Percentiles rank a stretch among this genome's conserved stretches.
Evolutionary conservation across 345 rosid species (phyloP).

Genomic region (Physaria fendleri): DNA sequence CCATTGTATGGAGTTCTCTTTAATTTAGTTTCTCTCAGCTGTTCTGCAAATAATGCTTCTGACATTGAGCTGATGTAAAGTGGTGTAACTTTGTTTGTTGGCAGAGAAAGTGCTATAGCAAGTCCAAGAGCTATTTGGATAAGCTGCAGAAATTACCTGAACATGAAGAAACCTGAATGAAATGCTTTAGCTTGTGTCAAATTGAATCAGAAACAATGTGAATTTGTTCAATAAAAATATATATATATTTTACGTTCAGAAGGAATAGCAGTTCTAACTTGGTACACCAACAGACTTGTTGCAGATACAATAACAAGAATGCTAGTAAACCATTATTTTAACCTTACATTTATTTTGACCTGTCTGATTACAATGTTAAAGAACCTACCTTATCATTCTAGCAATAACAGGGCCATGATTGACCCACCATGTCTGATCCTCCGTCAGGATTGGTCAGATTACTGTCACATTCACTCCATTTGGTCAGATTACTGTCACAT

Average conservation of each 20-base stretch:
- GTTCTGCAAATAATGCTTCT: slow-evolving; percentile 2
- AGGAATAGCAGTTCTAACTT: background rate
- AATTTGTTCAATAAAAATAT: background rate
- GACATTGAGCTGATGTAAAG: background rate
- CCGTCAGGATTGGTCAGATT: background rate
- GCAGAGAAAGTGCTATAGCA: slow-evolving; percentile 84
- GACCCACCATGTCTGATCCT: background rate
- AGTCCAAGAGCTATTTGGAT: slow-evolving; percentile 75
- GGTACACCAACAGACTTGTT: background rate
- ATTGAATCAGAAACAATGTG: background rate
- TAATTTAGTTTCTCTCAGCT: background rate
- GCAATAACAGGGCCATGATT: background rate
- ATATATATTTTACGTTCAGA: background rate
- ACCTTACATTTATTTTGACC: background rate
- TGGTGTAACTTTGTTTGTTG: slow-evolving; percentile 9
- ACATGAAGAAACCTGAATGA: slow-evolving; percentile 76
- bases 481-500: background rate
- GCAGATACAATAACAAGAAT: background rate
- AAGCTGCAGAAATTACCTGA: slow-evolving; percentile 81
- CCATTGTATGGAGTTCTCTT: background rate
- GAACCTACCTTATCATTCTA: background rate
- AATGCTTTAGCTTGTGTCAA: background rate
- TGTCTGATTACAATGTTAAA: background rate
- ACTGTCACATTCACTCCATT: no score
- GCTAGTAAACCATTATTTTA: background rate